Evolutionary conservation across 257 asterid species (phyloP).

Genomic region (Primulina eburnea): DNA sequence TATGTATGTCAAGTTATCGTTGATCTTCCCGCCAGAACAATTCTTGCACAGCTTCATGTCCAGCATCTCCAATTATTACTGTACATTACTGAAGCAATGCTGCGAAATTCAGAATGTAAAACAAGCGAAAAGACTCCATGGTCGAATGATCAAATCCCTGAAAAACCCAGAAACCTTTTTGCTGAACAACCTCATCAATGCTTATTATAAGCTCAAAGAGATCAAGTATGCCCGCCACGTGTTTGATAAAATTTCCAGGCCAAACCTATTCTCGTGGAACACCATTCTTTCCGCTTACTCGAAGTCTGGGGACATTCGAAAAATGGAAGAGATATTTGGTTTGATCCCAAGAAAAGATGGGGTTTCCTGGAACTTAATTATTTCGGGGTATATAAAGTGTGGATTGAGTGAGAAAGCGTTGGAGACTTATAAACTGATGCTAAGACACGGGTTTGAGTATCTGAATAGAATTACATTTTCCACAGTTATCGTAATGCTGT

Average conservation of each 20-base stretch:
- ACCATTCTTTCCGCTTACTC: conserved; percentile 68
- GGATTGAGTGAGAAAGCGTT: conserved; percentile 56
- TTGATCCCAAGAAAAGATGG: conserved; percentile 69
- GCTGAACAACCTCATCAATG: conserved; percentile 54
- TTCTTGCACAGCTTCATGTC: conserved; percentile 32
- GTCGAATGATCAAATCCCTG: conserved; percentile 51
- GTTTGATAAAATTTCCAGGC: conserved; percentile 67
- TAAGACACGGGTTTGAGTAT: conserved; percentile 48
- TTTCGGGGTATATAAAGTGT: conserved; percentile 64
- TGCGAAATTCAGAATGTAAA: conserved; percentile 46
- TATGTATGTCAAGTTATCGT: no score
- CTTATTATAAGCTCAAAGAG: conserved; percentile 44
- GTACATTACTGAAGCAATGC: conserved; percentile 61
- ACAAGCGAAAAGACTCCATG: conserved; percentile 66
- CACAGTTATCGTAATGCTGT: conserved; percentile 51
- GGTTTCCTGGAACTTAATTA: conserved; percentile 84
- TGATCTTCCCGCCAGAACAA: conserved; percentile 38
- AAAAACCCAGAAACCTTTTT: conserved; percentile 62
- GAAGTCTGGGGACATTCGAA: conserved; percentile 43
- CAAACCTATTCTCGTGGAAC: conserved; percentile 80
- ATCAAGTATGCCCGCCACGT: conserved; percentile 51
- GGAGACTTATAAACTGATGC: conserved; percentile 64
- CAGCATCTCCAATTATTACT: conserved; percentile 53
- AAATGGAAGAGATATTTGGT: conserved; percentile 51
- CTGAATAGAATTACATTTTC: conserved; percentile 76